phyloP scores from a whole-genome alignment of 495 filamentous ascomycete genomes.

The Podospora appendiculata region DNA sequence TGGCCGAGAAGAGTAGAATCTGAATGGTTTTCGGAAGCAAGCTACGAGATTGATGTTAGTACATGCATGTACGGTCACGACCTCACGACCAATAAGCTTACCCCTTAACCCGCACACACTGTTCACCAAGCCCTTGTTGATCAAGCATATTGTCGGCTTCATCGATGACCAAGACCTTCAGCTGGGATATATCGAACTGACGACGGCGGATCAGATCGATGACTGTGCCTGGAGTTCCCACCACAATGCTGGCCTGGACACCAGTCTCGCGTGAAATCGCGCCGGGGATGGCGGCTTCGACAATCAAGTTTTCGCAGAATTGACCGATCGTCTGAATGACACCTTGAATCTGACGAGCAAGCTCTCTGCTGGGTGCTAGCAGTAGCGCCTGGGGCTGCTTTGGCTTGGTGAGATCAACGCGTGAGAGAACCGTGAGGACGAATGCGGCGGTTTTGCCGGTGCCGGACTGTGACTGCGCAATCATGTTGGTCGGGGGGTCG shows the following conservation, averaged over 20 bases:
- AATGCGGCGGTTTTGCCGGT: constrained; percentile 99
- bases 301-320: constrained; percentile 62
- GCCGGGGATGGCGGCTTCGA: constrained; percentile 74
- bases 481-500: constrained; percentile 82
- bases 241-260: constrained; percentile 67
- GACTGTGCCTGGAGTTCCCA: constrained; percentile 92
- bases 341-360: constrained; percentile 87
- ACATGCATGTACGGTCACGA: background rate
- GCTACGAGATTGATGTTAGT: constrained; percentile 32
- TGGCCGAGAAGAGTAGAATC: constrained; percentile 91
- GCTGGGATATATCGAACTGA: constrained; percentile 52
- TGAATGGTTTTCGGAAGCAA: constrained; percentile 66
- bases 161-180: constrained; percentile 80
- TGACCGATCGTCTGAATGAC: constrained; percentile 76
- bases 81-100: constrained; percentile 29
- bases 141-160: constrained; percentile 97
- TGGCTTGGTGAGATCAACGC: constrained; percentile 63
- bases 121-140: constrained; percentile 87
- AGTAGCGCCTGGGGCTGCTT: constrained; percentile 75
- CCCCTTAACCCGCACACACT: constrained; percentile 83
- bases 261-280: constrained; percentile 53
- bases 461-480: constrained; percentile 96
- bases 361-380: constrained; percentile 86
- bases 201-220: constrained; percentile 73
- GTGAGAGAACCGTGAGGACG: constrained; percentile 79